These are phyloP conservation scores for Linanthus parryae DNA, from an alignment of 148 eudicot genomes.

Conservation along the genomic window DNA sequence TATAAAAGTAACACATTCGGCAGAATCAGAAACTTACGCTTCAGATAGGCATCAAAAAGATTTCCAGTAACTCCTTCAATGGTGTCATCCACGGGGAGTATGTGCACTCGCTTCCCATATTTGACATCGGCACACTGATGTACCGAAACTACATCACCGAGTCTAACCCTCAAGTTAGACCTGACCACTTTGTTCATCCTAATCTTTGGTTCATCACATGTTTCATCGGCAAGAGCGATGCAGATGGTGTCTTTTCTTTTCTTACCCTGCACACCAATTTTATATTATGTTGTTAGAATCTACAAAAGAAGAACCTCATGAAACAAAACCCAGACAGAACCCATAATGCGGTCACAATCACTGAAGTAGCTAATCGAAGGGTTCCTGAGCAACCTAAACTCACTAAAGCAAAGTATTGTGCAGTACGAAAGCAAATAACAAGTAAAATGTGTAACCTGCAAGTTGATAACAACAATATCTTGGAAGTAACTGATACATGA, in stretches of 20 bases:
- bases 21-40: slow-evolving; percentile 44
- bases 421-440: no score
- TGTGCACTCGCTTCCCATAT: slow-evolving; percentile 85
- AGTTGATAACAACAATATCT: no score
- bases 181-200: slow-evolving; percentile 87
- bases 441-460: no score
- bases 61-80: slow-evolving; percentile 84
- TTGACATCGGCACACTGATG: slow-evolving; percentile 88
- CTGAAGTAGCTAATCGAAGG: no score
- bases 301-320: no score
- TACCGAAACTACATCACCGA: slow-evolving; percentile 81
- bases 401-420: no score
- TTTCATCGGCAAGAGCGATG: slow-evolving; percentile 91
- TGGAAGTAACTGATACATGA: no score
- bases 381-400: no score
- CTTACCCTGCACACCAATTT: no score
- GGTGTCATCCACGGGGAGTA: slow-evolving; percentile 85
- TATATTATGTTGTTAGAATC: not conserved
- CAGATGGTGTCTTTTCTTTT: slow-evolving; percentile 88
- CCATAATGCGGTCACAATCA: no score
- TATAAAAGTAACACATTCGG: not conserved
- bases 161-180: slow-evolving; percentile 73
- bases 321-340: no score
- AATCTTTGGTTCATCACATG: slow-evolving; percentile 73
- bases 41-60: slow-evolving; percentile 75